These are phyloP conservation scores for Lipomyces oligophaga DNA, from an alignment of 805 yeast genomes.

Conservation along the genomic window DNA sequence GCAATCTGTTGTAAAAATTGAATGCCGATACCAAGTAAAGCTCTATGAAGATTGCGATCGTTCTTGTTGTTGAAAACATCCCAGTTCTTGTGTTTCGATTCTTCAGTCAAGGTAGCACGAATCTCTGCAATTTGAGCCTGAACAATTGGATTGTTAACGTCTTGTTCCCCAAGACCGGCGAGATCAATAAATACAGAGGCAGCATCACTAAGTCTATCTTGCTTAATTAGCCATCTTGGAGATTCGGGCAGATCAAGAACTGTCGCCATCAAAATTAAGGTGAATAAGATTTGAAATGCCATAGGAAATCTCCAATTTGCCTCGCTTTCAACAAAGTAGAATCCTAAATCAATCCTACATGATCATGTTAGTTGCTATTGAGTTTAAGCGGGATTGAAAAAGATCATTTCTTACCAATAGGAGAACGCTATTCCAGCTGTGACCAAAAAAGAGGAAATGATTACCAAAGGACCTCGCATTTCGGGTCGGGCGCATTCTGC, in stretches of 20 bases:
- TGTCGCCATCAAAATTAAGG: conserved; percentile 52
- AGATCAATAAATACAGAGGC: conserved; percentile 16
- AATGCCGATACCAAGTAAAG: conserved; percentile 44
- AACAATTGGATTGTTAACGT: conserved; percentile 30
- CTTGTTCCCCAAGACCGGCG: conserved; percentile 37
- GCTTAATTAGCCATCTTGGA: conserved; percentile 76
- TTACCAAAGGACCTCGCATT: conserved; percentile 63
- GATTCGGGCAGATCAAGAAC: conserved; percentile 72
- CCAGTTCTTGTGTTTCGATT: neutral
- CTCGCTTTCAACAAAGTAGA: conserved; percentile 47
- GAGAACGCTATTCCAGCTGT: conserved; percentile 72
- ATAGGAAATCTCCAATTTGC: conserved; percentile 76
- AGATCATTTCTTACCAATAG: conserved; percentile 40
- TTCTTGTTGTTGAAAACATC: conserved; percentile 40
- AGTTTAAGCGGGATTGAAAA: neutral
- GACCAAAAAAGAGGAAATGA: conserved; percentile 65
- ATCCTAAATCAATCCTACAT: conserved; percentile 65
- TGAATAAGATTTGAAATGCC: conserved; percentile 62
- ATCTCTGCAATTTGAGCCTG: conserved; percentile 36
- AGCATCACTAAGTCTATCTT: conserved; percentile 63
- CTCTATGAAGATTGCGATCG: conserved; percentile 48
- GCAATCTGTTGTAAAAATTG: conserved; percentile 49
- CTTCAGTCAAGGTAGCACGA: conserved; percentile 20
- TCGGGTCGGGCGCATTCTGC: conserved; percentile 67
- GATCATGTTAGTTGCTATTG: neutral